phyloP scores from a whole-genome alignment of 495 filamentous ascomycete species.

The Articulospora tetracladia region DNA sequence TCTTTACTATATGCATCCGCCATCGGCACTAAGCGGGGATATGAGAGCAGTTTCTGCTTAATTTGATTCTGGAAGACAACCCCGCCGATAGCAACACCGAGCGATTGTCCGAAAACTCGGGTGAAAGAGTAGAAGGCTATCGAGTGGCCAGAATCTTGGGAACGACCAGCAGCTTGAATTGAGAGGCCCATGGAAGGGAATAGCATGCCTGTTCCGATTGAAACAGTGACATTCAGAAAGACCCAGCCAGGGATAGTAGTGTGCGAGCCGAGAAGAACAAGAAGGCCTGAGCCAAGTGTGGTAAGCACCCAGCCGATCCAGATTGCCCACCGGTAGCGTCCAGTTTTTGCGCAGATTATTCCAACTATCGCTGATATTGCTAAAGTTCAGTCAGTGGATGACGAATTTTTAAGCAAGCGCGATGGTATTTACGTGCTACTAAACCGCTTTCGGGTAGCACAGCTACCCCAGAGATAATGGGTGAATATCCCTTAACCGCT shows the following conservation, averaged over 20 bases:
- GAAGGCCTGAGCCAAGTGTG: slow-evolving; percentile 41
- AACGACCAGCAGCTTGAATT: slow-evolving; percentile 39
- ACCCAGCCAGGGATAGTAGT: slow-evolving; percentile 46
- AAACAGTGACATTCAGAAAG: slow-evolving; percentile 47
- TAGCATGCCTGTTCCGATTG: slow-evolving; percentile 52
- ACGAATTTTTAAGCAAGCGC: too few relatives aligned
- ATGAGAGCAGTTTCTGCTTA: slow-evolving; percentile 37
- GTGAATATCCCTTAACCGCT: slow-evolving; percentile 53
- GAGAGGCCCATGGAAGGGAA: slow-evolving; percentile 45
- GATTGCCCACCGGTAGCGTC: slow-evolving; percentile 48
- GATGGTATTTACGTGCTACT: slow-evolving; percentile 25
- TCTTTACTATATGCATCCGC: slow-evolving; percentile 52
- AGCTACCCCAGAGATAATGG: slow-evolving; percentile 56
- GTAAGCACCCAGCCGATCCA: slow-evolving; percentile 51
- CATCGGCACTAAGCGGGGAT: slow-evolving; percentile 37
- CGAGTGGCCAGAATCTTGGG: slow-evolving; percentile 50
- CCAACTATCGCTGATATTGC: slow-evolving; percentile 45
- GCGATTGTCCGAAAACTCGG: slow-evolving; percentile 49
- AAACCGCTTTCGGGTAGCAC: slow-evolving; percentile 54
- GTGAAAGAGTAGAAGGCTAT: slow-evolving; percentile 56
- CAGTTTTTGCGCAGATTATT: slow-evolving; percentile 41
- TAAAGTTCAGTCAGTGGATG: too few relatives aligned
- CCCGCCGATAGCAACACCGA: slow-evolving; percentile 48
- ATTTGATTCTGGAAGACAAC: slow-evolving; percentile 60
- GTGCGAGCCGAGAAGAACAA: slow-evolving; percentile 42